phyloP scores from a whole-genome alignment of 345 rosid species.

The Gossypioides kirkii region DNA sequence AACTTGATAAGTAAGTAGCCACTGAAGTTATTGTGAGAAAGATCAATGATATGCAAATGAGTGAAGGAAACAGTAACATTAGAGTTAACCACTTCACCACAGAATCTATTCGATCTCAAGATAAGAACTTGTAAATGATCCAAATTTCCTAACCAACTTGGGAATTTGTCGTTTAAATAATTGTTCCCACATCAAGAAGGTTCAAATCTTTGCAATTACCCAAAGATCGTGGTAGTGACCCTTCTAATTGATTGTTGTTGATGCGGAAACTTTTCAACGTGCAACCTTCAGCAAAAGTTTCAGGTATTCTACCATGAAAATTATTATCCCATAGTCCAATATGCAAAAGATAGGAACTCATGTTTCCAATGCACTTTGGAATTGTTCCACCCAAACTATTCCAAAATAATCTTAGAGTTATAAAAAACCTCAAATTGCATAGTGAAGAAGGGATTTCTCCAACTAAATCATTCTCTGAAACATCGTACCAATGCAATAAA shows the following conservation, averaged over 20 bases:
- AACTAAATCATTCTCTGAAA: too few relatives aligned
- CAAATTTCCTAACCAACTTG: neutral
- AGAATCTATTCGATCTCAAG: conserved; percentile 11
- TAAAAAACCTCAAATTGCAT: too few relatives aligned
- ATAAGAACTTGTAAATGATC: neutral
- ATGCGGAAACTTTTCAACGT: too few relatives aligned
- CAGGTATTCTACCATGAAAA: too few relatives aligned
- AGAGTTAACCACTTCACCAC: neutral
- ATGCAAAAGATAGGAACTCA: too few relatives aligned
- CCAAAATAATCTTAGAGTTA: too few relatives aligned
- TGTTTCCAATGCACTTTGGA: too few relatives aligned
- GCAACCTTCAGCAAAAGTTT: too few relatives aligned
- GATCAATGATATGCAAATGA: neutral
- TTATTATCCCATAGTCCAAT: too few relatives aligned
- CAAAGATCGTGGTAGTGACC: neutral
- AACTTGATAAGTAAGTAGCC: neutral
- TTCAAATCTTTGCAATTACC: neutral
- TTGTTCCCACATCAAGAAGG: neutral
- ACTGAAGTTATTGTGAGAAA: neutral
- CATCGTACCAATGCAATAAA: too few relatives aligned
- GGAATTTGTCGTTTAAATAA: neutral
- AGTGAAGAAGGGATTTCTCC: too few relatives aligned
- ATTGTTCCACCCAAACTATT: too few relatives aligned
- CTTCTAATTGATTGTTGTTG: neutral
- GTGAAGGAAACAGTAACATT: neutral